Evolutionary conservation across 164 flowering plant species (phyloP), one percentile per base, ranked within the genome.

Genomic region (Stephania yunnanensis): DNA sequence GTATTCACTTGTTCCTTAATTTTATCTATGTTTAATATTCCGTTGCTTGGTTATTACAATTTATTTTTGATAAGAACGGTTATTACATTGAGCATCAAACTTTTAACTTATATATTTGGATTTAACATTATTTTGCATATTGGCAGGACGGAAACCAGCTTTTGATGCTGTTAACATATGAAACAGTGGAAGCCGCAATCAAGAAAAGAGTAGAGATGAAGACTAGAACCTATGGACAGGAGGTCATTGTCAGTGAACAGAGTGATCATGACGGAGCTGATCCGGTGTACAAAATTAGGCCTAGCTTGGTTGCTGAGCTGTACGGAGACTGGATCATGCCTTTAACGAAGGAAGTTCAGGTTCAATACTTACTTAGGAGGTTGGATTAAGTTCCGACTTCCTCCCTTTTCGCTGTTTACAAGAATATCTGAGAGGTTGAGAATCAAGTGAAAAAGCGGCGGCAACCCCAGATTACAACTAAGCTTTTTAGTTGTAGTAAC

Each of bases 291-390:
- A 95, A 92, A 81, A 95, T 95, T 67, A 80, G 77, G 22, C 99
- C 99, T n/a, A 85, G 83, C 81, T 74, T 92, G 73, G 90, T 92
- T 72, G 98, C 92, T 5, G 84, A 89, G 74, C 82, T 95, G 4
- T 95, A 93, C 80, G 93, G 91, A 1, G 87, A 87, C 29, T 91
- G 98, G 99, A 95, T 95, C 77, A 95, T 95, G 99, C 98, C 99
- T 30, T 72, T 95, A 74, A 95, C 98, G 6, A 95, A 95, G 83
- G 88, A 88, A 76, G 98, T 95, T 58, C 98, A 95, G 78, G 90
- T 95, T 63, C 82, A 81, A 45, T 95, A 95, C 82, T 77, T 95
- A 44, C 70, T 93, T 75, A 87, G 93, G 81, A 88, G 98, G 81
- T 78, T 95, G 86, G 99, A 95, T 69, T 91, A 80, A 87, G 77